These are phyloP conservation scores for Boletus reticulatus DNA, from an alignment of 768 basidiomycete genomes.

Conservation along the genomic window DNA sequence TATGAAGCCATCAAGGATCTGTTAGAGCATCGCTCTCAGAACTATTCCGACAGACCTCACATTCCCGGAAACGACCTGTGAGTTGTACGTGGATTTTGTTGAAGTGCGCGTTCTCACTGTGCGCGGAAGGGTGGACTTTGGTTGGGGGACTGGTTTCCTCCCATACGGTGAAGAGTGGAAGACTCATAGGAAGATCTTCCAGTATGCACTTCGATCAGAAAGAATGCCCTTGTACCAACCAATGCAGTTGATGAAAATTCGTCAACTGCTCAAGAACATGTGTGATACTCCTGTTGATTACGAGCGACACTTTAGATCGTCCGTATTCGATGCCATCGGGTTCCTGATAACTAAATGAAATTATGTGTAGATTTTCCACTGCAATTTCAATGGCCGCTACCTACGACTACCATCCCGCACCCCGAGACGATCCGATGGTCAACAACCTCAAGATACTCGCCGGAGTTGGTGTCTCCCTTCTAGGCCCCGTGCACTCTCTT, in stretches of 20 bases:
- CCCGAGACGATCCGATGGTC: constrained; percentile 9
- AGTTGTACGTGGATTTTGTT: neutral
- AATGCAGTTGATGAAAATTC: constrained; percentile 1
- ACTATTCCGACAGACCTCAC: constrained; percentile 7
- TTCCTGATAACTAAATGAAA: neutral
- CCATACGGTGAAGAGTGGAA: constrained; percentile 6
- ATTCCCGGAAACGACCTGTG: constrained; percentile 1
- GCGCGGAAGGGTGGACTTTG: constrained; percentile 1
- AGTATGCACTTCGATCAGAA: constrained; percentile 4
- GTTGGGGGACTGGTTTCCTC: constrained; percentile 5
- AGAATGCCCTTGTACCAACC: neutral
- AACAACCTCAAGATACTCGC: constrained; percentile 1
- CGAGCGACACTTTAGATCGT: constrained; percentile 10
- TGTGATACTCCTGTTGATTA: neutral
- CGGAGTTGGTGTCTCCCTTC: neutral
- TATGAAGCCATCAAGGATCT: constrained; percentile 6
- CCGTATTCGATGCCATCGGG: neutral
- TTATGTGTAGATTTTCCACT: neutral
- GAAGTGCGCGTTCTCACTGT: neutral
- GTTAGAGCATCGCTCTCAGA: constrained; percentile 2
- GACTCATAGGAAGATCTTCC: constrained; percentile 1
- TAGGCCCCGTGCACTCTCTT: neutral
- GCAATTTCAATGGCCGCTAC: constrained; percentile 10
- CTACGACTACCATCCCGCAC: constrained; percentile 7
- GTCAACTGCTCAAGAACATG: constrained; percentile 2